Conservation (phyloP, 768 basidiomycete species). For the Dacryopinax primogenitus region DNA sequence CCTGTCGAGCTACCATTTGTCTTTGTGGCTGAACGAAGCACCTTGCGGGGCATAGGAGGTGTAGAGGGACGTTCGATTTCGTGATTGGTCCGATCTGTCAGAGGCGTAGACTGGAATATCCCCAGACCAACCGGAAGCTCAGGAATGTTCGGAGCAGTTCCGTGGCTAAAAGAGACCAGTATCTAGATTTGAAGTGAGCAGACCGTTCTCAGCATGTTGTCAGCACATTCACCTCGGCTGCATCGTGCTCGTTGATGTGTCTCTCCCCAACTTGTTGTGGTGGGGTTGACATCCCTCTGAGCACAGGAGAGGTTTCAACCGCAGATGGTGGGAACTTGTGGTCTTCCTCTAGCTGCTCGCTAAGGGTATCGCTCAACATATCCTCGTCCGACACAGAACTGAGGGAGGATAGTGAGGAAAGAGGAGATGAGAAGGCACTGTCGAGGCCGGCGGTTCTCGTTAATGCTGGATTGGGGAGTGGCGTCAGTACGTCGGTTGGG, state of each 20-base stretch:
- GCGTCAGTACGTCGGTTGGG: background rate
- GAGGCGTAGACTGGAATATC: background rate
- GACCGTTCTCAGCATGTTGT: background rate
- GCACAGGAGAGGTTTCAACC: background rate
- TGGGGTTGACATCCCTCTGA: background rate
- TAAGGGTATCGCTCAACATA: background rate
- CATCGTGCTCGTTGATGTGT: background rate
- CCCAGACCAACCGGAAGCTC: background rate
- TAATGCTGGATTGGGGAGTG: background rate
- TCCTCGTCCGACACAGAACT: background rate
- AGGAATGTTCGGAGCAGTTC: background rate
- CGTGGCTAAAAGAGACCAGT: background rate
- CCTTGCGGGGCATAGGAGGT: no score
- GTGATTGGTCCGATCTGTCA: background rate
- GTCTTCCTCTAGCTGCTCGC: background rate
- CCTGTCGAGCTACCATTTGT: background rate
- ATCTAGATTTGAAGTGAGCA: background rate
- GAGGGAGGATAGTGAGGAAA: conserved; percentile 3
- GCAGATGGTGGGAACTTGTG: background rate
- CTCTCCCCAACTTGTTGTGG: background rate
- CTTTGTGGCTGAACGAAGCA: no score
- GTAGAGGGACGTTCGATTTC: background rate
- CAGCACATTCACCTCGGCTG: background rate
- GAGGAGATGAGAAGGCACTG: background rate
- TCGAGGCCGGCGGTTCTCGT: background rate